Conservation (phyloP, 1,284 basidiomycete species). For the Moesziomyces sp. region DNA sequence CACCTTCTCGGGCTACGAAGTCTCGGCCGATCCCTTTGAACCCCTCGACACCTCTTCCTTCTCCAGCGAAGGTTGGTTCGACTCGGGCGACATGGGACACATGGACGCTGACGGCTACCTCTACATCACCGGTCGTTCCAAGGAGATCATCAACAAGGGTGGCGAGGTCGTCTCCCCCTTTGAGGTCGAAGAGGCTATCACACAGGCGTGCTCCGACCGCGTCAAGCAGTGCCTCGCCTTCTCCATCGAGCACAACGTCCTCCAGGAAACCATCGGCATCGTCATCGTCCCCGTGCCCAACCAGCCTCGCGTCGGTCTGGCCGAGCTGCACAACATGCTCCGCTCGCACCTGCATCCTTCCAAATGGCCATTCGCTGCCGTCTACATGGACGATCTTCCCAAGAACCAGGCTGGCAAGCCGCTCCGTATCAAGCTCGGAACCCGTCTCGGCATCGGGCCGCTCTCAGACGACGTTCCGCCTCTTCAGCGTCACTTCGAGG, state of each 20-base stretch:
- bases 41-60: conserved; percentile 65
- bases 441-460: conserved; percentile 64
- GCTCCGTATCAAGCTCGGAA: conserved; percentile 67
- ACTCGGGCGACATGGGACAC: conserved; percentile 68
- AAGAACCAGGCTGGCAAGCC: conserved; percentile 68
- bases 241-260: conserved; percentile 66
- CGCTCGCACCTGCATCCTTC: conserved; percentile 66
- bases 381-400: conserved; percentile 68
- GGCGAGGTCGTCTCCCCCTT: conserved; percentile 68
- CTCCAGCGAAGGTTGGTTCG: conserved; percentile 67
- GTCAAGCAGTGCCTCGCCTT: conserved; percentile 67
- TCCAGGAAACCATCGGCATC: conserved; percentile 68
- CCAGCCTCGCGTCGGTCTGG: conserved; percentile 66
- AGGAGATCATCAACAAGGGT: conserved; percentile 68
- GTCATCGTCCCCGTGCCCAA: conserved; percentile 66
- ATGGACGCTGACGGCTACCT: conserved; percentile 68
- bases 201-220: conserved; percentile 64
- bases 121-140: conserved; percentile 67
- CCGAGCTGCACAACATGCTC: conserved; percentile 67
- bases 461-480: conserved; percentile 66
- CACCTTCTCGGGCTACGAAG: conserved; percentile 66
- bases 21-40: conserved; percentile 54
- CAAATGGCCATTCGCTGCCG: conserved; percentile 67
- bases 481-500: conserved; percentile 67
- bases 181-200: conserved; percentile 67